A percentile compares a stretch with the other conserved stretches of the same genome.
These are phyloP conservation scores for Solanum peruvianum DNA, from an alignment of 257 asterid genomes.

Conservation along the genomic window DNA sequence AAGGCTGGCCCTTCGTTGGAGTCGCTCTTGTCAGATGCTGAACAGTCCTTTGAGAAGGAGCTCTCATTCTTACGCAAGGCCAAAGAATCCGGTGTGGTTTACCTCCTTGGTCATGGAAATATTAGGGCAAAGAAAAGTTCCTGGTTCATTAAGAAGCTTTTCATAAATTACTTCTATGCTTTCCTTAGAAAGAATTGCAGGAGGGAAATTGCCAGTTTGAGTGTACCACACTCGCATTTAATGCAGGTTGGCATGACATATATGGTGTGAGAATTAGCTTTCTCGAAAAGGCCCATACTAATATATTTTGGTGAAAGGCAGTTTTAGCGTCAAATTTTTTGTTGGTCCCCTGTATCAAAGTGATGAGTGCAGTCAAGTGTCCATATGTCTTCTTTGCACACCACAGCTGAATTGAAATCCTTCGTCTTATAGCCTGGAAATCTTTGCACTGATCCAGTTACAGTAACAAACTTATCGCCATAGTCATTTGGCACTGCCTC, in stretches of 20 bases:
- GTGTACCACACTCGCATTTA: constrained; percentile 79
- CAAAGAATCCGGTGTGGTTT: constrained; percentile 80
- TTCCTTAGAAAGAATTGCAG: constrained; percentile 87
- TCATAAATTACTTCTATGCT: constrained; percentile 77
- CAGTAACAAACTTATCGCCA: neutral
- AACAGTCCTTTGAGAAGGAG: constrained; percentile 79
- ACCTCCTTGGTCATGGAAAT: constrained; percentile 87
- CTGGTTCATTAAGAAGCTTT: constrained; percentile 87
- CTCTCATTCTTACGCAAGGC: constrained; percentile 70
- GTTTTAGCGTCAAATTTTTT: neutral
- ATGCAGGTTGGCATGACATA: constrained; percentile 96
- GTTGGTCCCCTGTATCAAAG: neutral
- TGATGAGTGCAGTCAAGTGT: neutral
- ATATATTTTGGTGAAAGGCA: neutral
- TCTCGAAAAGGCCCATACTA: neutral
- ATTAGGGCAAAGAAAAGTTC: constrained; percentile 89
- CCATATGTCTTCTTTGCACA: neutral
- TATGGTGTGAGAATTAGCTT: constrained; percentile 52
- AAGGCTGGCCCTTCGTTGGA: constrained; percentile 25
- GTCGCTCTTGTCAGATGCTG: constrained; percentile 34
- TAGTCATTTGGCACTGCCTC: neutral
- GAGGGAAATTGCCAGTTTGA: constrained; percentile 75
- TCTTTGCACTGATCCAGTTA: neutral
- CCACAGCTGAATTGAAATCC: neutral
- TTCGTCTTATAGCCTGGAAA: neutral